Evolutionary conservation across 2,329 filamentous ascomycete genomes (phyloP), one percentile per base, ranked within the genome.

Genomic region (Botrytis medusae): DNA sequence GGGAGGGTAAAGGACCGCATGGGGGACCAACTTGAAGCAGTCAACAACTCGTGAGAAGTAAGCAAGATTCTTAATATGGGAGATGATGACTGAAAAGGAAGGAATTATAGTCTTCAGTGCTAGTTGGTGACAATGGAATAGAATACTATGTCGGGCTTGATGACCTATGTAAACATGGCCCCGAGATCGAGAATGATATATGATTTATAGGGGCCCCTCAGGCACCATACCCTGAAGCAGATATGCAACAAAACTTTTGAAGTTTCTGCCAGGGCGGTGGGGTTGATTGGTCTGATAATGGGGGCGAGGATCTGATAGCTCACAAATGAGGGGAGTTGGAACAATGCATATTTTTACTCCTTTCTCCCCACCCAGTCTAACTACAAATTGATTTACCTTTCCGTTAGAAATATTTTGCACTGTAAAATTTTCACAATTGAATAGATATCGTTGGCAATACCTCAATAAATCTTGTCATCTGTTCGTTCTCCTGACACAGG

Each of bases 211-310:
- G 16, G 14, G 4, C 25, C 40, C 32, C 51, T 18, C 8, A 67
- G 63, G 63, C 63, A 16, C 37, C 7, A 68, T 8, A n/a, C 34
- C 34, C 64, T 68, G 22, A 40, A 68, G 64, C 64, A 68, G 64
- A 68, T 54, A 14, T 68, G 64, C 64, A 68, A 68, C 64, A 68
- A 68, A 62, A 62, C 57, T 48, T 51, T 29, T n/a, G 7, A 37
- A 9, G 18, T 40, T 46, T 71, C 57, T 48, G n/a, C 69, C 42
- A 37, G 42, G 42, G 69, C 57, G 69, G 57, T 63, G 69, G 59
- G 42, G 8, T 48, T 29, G 25, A 46, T 25, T 51, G 22, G 14
- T 46, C 12, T 59, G 32, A 65, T 32, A 46, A 32, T 40, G 22
- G 37, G 34, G 25, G 22, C 34, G 32, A n/a, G 37, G 16, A 62